Evolutionary conservation across 306 rosid species (phyloP).

Genomic region (Cucumis cinereus): DNA sequence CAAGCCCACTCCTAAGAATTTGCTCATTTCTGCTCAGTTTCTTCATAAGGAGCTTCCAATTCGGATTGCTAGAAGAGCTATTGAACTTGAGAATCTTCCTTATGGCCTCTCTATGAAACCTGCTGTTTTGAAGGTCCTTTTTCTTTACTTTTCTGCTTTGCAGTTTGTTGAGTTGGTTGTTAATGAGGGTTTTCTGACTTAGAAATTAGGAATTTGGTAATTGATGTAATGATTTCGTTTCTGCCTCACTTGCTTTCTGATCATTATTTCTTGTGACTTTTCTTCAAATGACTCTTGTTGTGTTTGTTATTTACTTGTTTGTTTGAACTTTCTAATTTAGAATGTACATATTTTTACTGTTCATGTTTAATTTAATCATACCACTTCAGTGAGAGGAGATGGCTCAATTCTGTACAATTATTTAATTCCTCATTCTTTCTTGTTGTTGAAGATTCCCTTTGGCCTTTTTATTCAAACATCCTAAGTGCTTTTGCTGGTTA

Average conservation of each 20-base stretch:
- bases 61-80: slow-evolving; percentile 68
- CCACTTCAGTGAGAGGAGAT: neutral
- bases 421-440: neutral
- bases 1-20: slow-evolving; percentile 29
- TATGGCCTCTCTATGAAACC: slow-evolving; percentile 67
- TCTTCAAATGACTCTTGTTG: neutral
- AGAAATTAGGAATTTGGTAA: neutral
- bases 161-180: neutral
- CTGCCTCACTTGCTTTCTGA: neutral
- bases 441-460: neutral
- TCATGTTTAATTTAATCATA: neutral
- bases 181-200: neutral
- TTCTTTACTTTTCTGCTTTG: neutral
- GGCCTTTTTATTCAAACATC: neutral
- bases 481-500: neutral
- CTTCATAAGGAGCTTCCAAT: slow-evolving; percentile 80
- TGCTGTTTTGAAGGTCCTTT: slow-evolving; percentile 52
- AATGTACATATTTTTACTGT: neutral
- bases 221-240: neutral
- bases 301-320: neutral
- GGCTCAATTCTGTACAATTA: neutral
- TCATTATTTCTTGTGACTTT: neutral
- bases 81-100: slow-evolving; percentile 67
- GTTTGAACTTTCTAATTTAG: neutral
- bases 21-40: slow-evolving; percentile 68